Conservation (phyloP, 2,329 filamentous ascomycete species). For the Pseudopyrenochaeta lycopersici region DNA sequence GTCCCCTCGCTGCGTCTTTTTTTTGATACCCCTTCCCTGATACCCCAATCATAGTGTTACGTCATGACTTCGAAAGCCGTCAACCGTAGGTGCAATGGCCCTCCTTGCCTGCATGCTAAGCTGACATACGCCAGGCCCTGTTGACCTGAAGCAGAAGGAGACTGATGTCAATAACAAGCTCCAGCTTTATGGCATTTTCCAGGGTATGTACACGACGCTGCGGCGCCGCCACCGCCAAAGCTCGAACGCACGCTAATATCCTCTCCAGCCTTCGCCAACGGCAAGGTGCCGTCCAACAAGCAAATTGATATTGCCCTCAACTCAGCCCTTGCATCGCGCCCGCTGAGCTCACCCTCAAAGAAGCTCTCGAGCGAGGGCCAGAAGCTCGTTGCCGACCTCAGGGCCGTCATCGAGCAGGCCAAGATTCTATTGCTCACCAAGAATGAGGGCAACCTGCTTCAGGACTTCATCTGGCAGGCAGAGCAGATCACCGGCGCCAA, state of each 20-base stretch:
- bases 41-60: conserved; percentile 27
- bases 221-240: too few species aligned
- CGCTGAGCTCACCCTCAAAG: conserved; percentile 73
- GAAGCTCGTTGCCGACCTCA: conserved; percentile 78
- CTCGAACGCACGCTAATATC: too few species aligned
- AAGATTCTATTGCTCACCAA: conserved; percentile 89
- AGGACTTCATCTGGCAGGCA: conserved; percentile 97
- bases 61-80: conserved; percentile 39
- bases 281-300: conserved; percentile 94
- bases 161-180: conserved; percentile 90
- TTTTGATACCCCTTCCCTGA: conserved; percentile 41
- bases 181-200: conserved; percentile 89
- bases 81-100: conserved; percentile 30
- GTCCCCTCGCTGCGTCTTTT: conserved; percentile 24
- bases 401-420: conserved; percentile 81
- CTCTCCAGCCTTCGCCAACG: conserved; percentile 76
- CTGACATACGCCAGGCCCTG: conserved; percentile 67
- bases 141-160: conserved; percentile 79
- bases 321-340: conserved; percentile 78
- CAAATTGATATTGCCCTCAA: conserved; percentile 96
- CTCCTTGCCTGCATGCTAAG: conserved; percentile 10
- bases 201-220: conserved; percentile 56
- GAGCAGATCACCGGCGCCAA: conserved; percentile 74
- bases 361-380: conserved; percentile 86
- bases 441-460: conserved; percentile 92